A percentile compares a stretch with the other conserved stretches of the same genome.
Evolutionary conservation across 345 rosid genomes (phyloP).

Genomic region (Boechera divaricarpa): DNA sequence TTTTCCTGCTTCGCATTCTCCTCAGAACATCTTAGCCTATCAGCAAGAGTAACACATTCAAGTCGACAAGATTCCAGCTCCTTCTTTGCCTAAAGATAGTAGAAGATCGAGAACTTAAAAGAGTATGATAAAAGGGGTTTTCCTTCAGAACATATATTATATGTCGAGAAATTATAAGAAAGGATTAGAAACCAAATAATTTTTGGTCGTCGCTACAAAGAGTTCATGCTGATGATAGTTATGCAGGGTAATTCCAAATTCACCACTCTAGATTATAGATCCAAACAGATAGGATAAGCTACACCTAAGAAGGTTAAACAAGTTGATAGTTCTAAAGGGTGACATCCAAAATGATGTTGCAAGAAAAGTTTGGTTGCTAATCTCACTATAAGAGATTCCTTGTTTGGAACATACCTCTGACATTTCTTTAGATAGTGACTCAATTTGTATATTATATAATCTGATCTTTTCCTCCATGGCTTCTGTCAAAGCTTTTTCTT

Average conservation of each 20-base stretch:
- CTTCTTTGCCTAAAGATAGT: constrained; percentile 52
- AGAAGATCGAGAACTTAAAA: constrained; percentile 14
- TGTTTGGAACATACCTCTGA: constrained; percentile 57
- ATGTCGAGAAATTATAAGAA: constrained; percentile 16
- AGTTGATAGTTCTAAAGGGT: constrained; percentile 16
- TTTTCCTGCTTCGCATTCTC: constrained; percentile 55
- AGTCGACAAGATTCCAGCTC: constrained; percentile 62
- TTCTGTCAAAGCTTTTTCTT: constrained; percentile 68
- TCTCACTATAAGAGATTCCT: constrained; percentile 21
- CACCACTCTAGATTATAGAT: constrained; percentile 10
- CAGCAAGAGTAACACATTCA: constrained; percentile 60
- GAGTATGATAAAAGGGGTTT: neutral
- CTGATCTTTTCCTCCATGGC: constrained; percentile 69
- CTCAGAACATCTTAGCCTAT: constrained; percentile 51
- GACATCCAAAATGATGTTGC: constrained; percentile 23
- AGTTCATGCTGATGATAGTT: constrained; percentile 25
- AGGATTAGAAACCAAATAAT: neutral
- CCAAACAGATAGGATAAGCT: constrained; percentile 23
- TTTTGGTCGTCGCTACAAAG: neutral
- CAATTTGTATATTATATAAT: constrained; percentile 49
- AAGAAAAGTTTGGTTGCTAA: constrained; percentile 5
- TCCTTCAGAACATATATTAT: neutral
- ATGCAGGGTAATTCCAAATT: constrained; percentile 15
- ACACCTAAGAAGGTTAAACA: neutral
- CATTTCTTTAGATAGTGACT: constrained; percentile 53